Conservation (phyloP, 169 alveolate species). For the Neospora caninum region DNA sequence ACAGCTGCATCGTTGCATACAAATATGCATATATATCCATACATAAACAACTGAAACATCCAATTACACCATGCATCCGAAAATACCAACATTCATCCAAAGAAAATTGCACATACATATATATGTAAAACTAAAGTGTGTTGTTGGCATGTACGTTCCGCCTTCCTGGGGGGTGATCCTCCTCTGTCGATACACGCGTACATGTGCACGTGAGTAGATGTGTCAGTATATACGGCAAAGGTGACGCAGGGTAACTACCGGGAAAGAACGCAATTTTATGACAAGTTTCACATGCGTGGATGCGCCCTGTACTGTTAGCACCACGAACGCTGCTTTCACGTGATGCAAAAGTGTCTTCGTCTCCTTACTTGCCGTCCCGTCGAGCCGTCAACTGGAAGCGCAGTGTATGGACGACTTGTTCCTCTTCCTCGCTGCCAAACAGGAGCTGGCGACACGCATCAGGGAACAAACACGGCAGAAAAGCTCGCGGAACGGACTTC, state of each 20-base stretch:
- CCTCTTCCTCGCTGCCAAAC: not conserved
- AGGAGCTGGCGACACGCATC: not conserved
- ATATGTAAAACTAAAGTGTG: too few species aligned
- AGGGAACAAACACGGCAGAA: not conserved
- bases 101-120: too few species aligned
- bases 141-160: too few species aligned
- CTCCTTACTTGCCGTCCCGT: not conserved
- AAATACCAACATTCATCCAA: too few species aligned
- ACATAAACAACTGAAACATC: too few species aligned
- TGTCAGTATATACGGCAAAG: not conserved
- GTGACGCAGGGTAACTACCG: not conserved
- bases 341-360: not conserved
- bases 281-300: too few species aligned
- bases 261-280: too few species aligned
- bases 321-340: too few species aligned
- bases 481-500: not conserved
- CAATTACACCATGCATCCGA: too few species aligned
- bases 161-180: too few species aligned
- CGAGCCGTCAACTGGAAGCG: slow-evolving; percentile 30
- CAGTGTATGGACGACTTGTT: slow-evolving; percentile 7
- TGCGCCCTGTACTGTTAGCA: too few species aligned
- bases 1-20: not conserved
- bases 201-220: not conserved
- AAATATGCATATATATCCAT: not conserved
- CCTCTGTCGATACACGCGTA: too few species aligned